phyloP scores from a whole-genome alignment of 1,139 yeast species.

The Yarrowia galli region DNA sequence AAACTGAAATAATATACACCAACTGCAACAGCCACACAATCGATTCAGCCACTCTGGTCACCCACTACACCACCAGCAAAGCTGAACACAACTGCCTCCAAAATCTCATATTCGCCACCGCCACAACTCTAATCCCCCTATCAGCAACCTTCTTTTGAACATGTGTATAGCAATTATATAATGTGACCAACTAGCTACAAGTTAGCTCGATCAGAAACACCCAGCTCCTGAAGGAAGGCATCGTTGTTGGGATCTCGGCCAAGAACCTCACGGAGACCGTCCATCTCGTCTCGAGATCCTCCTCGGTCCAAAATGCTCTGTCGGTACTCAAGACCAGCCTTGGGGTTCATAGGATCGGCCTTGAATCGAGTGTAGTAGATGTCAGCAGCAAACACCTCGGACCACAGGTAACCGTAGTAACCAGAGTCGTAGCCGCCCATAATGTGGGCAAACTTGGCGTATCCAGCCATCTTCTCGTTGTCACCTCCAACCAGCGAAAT shows the following conservation, averaged over 20 bases:
- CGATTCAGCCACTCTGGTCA: no score
- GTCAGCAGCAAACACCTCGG: constrained; percentile 85
- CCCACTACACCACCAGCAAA: background rate
- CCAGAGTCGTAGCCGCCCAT: constrained; percentile 88
- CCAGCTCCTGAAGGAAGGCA: constrained; percentile 73
- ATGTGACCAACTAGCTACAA: no score
- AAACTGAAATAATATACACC: no score
- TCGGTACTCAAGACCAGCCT: constrained; percentile 70
- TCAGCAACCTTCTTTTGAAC: constrained; percentile 21
- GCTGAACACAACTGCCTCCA: background rate
- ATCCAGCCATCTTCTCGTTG: constrained; percentile 59
- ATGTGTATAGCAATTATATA: background rate
- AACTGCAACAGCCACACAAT: no score
- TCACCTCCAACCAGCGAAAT: constrained; percentile 59
- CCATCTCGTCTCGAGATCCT: constrained; percentile 73
- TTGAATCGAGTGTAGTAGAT: constrained; percentile 76
- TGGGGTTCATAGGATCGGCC: constrained; percentile 68
- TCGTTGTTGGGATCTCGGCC: constrained; percentile 78
- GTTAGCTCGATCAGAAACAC: constrained; percentile 45
- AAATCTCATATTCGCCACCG: constrained; percentile 18
- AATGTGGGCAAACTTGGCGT: constrained; percentile 80
- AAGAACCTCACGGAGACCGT: constrained; percentile 66
- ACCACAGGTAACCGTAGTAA: constrained; percentile 86
- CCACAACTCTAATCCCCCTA: constrained; percentile 31
- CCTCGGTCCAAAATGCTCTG: constrained; percentile 74